Evolutionary conservation across 345 rosid genomes (phyloP).

Genomic region (Eucalyptus viminalis): DNA sequence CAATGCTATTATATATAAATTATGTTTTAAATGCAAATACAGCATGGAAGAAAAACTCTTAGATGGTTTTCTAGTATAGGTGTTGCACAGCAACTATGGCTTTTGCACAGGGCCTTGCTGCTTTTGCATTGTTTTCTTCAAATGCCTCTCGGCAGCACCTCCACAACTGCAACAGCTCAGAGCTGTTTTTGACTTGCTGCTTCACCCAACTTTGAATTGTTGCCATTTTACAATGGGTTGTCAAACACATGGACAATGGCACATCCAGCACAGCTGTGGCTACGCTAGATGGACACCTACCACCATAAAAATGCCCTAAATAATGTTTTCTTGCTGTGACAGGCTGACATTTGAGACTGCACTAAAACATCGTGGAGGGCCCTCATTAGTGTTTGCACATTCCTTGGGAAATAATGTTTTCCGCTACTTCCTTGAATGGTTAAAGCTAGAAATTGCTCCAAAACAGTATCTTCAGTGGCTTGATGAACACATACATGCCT

Average conservation of each 20-base stretch:
- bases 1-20: background rate
- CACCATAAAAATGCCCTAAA: background rate
- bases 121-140: background rate
- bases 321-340: background rate
- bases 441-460: slow-evolving; percentile 97
- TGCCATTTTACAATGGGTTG: background rate
- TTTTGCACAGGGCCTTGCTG: background rate
- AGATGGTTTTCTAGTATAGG: background rate
- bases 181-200: background rate
- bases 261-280: background rate
- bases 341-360: slow-evolving; percentile 97
- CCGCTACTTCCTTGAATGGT: slow-evolving; percentile 95
- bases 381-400: slow-evolving; percentile 92
- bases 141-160: background rate
- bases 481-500: slow-evolving; percentile 90
- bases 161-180: background rate
- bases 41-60: background rate
- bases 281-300: background rate
- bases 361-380: slow-evolving; percentile 84
- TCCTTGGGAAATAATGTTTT: slow-evolving; percentile 95
- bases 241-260: background rate
- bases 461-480: slow-evolving; percentile 82
- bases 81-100: background rate
- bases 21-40: background rate
- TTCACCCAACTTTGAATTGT: background rate